A percentile compares a stretch with the other conserved stretches of the same genome.
These are phyloP conservation scores for Fusarium nelsonii DNA, from an alignment of 2,329 filamentous ascomycete genomes.

Conservation along the genomic window DNA sequence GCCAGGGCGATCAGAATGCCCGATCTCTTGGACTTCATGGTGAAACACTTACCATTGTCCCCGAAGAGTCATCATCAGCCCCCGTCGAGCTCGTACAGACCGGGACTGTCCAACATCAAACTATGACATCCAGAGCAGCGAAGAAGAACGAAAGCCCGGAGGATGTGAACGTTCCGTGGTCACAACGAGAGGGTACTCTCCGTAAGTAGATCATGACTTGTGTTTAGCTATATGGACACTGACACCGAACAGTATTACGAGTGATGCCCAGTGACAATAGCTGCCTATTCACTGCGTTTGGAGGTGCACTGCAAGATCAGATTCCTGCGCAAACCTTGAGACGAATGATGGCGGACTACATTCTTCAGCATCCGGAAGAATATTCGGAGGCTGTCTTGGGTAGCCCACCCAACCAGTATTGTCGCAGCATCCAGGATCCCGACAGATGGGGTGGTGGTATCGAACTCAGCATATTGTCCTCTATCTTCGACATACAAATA, in stretches of 20 bases:
- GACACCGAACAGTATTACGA: conserved; percentile 72
- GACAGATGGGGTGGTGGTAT: conserved; percentile 94
- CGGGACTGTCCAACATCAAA: conserved; percentile 8
- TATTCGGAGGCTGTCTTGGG: conserved; percentile 85
- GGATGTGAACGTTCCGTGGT: conserved; percentile 61
- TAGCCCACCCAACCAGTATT: conserved; percentile 79
- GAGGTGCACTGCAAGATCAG: conserved; percentile 76
- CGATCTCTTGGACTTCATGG: conserved; percentile 62
- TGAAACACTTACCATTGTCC: conserved; percentile 65
- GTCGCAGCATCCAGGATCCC: conserved; percentile 80
- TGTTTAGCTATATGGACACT: conserved; percentile 1
- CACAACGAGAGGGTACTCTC: conserved; percentile 63
- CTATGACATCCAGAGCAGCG: background rate
- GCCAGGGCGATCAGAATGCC: conserved; percentile 63
- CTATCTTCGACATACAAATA: conserved; percentile 88
- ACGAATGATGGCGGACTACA: conserved; percentile 81
- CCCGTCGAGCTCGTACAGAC: conserved; percentile 18
- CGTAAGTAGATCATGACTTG: conserved; percentile 51
- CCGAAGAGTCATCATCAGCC: conserved; percentile 51
- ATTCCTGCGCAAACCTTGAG: conserved; percentile 70
- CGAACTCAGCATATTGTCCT: conserved; percentile 85
- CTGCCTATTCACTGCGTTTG: conserved; percentile 92
- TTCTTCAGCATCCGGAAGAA: conserved; percentile 76
- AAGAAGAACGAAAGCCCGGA: conserved; percentile 43
- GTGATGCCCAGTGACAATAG: conserved; percentile 98